Base-by-base conservation (phyloP, 768 basidiomycete species). In the Russula earlei region DNA sequence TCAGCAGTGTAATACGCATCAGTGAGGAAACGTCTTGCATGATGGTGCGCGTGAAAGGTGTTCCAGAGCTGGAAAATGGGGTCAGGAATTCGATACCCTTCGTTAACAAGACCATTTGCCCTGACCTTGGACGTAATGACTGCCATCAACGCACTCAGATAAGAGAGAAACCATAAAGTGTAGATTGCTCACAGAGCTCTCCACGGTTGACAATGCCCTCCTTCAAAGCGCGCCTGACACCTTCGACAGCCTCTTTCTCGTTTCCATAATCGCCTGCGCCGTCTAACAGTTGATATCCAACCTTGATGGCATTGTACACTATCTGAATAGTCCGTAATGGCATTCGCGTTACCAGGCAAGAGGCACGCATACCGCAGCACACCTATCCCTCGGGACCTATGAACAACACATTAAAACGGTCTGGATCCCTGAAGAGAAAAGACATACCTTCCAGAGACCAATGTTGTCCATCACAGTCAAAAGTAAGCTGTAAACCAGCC, bases 261-360 rank as follows among this genome's bases (percentile, higher is more conserved):
- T 95, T 94, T 8, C 87, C 91, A 67, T 91, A 92, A 71, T 90
- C 88, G 62, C 82, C 81, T 31, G 90, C 90, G 58, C 87, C 85
- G 54, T 92, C 91, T 53, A 95, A 75, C 52, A 95, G 84, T 59
- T 91, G 82, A 68, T 91, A 92, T 0, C 92, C 91, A 24, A 77
- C 74, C 68, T 90, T 90, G 72, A 93, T 85, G 17, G 91, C 89
- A 55, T 84, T 72, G 75, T 91, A 91, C 49, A 94, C 90, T 51
- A 79, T 82, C 80, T 89, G 64, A 52, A 6, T 14, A 19, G n/a
- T 36, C 14, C 33, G 24, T 47, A 27, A 41, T 7, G 44, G 31
- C 15, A 38, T 45, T 14, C 51, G 45, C n/a, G 2, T 36, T 14
- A 40, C 4, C 11, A 29, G 17, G 22, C 8, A 20, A 20, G 24